Evolutionary conservation across 192 early-diverging fungal genomes (phyloP), one percentile per base, ranked within the genome.

Genomic region (Coemansia brasiliensis): DNA sequence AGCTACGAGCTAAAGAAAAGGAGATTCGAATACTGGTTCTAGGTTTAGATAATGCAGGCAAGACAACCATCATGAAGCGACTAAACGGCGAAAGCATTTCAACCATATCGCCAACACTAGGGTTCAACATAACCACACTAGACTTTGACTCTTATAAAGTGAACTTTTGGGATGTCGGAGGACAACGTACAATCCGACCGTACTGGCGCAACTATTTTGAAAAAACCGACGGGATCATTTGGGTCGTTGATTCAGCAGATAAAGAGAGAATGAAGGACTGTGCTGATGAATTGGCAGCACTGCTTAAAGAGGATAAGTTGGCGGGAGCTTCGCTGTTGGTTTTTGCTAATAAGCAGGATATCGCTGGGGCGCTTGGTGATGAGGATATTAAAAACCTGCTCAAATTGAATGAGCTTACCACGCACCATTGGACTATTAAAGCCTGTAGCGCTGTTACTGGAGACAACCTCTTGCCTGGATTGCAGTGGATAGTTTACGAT

Each of bases 151-250:
- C 52, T 1, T 96, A 85, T 82, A 90, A 89, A 58, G 77, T 95
- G 59, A 93, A 96, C 61, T 85, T 95, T 53, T 94, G 92, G 93
- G 97, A 99, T 72, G 91, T 99, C 22, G 97, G 97, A 37, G 97
- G 97, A 0, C 97, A 99, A 71, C 91, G 91, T 59, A 92, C 92
- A 4, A 96, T 99, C 62, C 84, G 97, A 55, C 88, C 92, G 4
- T 99, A 97, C 72, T 99, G 97, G 97, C 80, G 95, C 26, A 99
- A 99, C 82, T 99, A 99, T 63, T 99, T 99, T 87, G 97, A 99
- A 67, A 91, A 96, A 53, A 99, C 97, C 0, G 97, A 99, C 59
- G 97, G 90, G 0, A 69, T 99, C 12, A 88, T 98, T 20, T 99
- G 95, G 95, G 97, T 99, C 1, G 94, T 99, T 12, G 97, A 99